Base-by-base conservation (phyloP, 1,139 yeast genomes). In the Arxiozyma slooffiae region DNA sequence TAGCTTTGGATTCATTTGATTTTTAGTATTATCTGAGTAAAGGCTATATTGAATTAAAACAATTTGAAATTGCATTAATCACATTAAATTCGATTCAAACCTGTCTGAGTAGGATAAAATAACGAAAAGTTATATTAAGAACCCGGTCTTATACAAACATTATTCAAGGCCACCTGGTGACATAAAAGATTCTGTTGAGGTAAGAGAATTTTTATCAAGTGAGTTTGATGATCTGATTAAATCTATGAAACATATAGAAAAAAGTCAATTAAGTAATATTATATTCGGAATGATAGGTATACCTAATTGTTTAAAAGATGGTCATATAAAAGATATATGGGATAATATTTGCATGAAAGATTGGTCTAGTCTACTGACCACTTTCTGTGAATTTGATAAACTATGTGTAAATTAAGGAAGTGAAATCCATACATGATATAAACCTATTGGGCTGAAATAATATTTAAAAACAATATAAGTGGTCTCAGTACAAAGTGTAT, bases 71-170 rank as follows among this genome's bases (percentile, higher is more conserved):
- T 61, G 97, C 97, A 0, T 73, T 92, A 53, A 69, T 87, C 48
- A 81, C 96, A 0, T 75, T 92, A 57, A 92, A 92, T 64, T 85
- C 96, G 7, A 84, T 96, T 97, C 97, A 9, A 86, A 56, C 37
- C 48, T 64, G 43, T 57, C 58, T n/a, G 48, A 53, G 16, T 46
- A 52, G 18, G 66, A 63, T 49, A 54, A 50, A 30, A 48, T 53
- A 24, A 57, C 57, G 38, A 58, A 56, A 21, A 56, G 59, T 7
- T 44, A 56, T 41, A 53, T 52, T 43, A 51, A 49, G 41, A 55
- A 53, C 17, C 40, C 53, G 4, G 41, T 54, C 9, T 50, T 58
- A 23, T 54, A 50, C 17, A 53, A 55, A n/a, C 64, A 62, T 47
- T 65, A 64, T 47, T 53, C 51, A 46, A 58, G 58, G 37, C 69